Conservation (phyloP, 495 filamentous ascomycete species). For the Evernia prunastri region DNA sequence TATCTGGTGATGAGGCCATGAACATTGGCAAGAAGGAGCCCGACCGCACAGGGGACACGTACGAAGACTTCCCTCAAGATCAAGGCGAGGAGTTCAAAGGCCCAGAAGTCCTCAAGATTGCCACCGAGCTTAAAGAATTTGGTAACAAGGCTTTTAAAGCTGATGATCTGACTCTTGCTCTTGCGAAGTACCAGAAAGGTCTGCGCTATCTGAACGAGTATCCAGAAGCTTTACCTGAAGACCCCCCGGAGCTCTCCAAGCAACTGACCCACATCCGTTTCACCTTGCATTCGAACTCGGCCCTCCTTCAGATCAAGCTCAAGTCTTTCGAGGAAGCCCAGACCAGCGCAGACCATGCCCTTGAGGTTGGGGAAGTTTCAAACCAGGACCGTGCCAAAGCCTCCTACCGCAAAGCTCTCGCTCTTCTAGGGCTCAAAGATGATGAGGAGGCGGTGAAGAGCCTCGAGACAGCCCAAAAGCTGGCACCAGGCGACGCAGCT, state of each 20-base stretch:
- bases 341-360: constrained; percentile 63
- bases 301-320: constrained; percentile 76
- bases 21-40: constrained; percentile 53
- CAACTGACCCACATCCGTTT: constrained; percentile 70
- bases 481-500: constrained; percentile 69
- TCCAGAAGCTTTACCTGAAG: constrained; percentile 58
- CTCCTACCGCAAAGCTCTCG: constrained; percentile 72
- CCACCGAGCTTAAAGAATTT: constrained; percentile 80
- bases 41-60: constrained; percentile 81
- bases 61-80: constrained; percentile 96
- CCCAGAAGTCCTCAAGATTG: constrained; percentile 66
- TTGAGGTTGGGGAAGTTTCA: constrained; percentile 52
- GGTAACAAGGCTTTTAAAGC: constrained; percentile 89
- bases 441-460: constrained; percentile 77
- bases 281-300: constrained; percentile 68
- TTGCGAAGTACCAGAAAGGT: constrained; percentile 98
- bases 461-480: constrained; percentile 66
- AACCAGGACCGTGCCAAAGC: constrained; percentile 85
- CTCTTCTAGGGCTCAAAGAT: constrained; percentile 67
- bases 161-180: constrained; percentile 58
- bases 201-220: constrained; percentile 91
- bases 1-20: constrained; percentile 61
- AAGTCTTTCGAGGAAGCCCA: constrained; percentile 60
- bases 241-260: constrained; percentile 57
- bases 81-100: constrained; percentile 54